Base-by-base conservation (phyloP, 176 grass and related monocot genomes). In the Lolium perenne region DNA sequence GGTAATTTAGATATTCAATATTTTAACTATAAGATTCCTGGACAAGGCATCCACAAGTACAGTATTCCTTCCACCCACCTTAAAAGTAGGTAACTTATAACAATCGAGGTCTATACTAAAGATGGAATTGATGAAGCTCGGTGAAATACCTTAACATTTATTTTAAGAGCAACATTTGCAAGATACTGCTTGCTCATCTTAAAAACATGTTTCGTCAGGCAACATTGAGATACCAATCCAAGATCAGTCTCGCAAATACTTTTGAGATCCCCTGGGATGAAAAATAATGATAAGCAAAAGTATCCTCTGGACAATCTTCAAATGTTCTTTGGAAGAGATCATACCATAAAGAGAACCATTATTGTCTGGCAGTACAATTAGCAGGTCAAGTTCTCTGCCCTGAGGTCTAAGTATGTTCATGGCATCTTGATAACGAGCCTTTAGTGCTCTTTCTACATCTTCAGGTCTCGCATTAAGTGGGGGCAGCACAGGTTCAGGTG, bases 121-220 rank as follows among this genome's bases (percentile, higher is more conserved):
- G 26, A 84, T 32, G 6, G 43, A 77, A 73, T 1, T 38, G 16
- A 64, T 77, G 26, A 62, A 85, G 55, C 2, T 23, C 63, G 54
- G 85, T 20, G 68, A 55, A 79, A 60, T 74, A 95, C 95, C 93
- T 98, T 98, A 26, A 98, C 95, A 73, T 98, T 98, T 51, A 98
- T 98, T 91, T 98, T 98, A 32, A 98, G 91, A 62, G 95, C 93
- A 82, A 98, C 93, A 83, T 98, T 98, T 45, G 95, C 95, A 59
- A 98, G 89, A 89, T 95, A 98, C 85, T 98, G 95, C 76, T 93
- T 95, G 89, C 89, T 95, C 93, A 93, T 95, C 86, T 90, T 95
- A 71, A 93, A 95, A 90, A 95, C 95, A 93, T 98, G 93, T 73
- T 98, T 98, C 5, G 91, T 95, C 78, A 98, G 79, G 84, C 95